A percentile compares a stretch with the other conserved stretches of the same genome.
Conservation (phyloP, 495 filamentous ascomycete species). For the Hyaloscypha hepaticicola region DNA sequence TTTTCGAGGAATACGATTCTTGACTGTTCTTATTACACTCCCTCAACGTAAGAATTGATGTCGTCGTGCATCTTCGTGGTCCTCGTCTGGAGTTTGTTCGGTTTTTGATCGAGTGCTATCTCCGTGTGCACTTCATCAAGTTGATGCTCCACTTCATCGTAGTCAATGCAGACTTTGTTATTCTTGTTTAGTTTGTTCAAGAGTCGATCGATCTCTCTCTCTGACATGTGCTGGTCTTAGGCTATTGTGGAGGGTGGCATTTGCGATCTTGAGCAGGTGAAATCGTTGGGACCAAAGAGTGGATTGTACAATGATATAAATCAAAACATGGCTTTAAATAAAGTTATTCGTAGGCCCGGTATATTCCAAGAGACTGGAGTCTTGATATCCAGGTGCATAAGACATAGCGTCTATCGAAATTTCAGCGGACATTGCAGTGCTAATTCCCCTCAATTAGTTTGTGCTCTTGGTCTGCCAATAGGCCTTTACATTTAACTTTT, state of each 20-base stretch:
- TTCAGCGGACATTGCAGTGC: not conserved
- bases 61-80: conserved; percentile 25
- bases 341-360: conserved; percentile 5
- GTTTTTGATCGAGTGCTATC: conserved; percentile 34
- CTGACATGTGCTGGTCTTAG: conserved; percentile 27
- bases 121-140: conserved; percentile 39
- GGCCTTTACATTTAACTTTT: not conserved
- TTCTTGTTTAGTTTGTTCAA: conserved; percentile 40
- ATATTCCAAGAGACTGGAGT: not conserved
- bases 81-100: conserved; percentile 32
- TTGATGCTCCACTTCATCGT: conserved; percentile 40
- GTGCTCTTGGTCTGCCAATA: not conserved
- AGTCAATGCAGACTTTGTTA: conserved; percentile 38
- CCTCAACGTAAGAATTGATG: conserved; percentile 42
- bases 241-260: not conserved
- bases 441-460: not conserved
- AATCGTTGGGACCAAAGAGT: not conserved
- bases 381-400: conserved; percentile 2
- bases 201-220: conserved; percentile 36
- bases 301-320: not conserved
- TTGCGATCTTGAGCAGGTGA: not conserved
- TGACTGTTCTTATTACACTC: conserved; percentile 34
- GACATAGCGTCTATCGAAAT: no score
- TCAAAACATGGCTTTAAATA: no score
- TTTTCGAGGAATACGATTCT: conserved; percentile 30